Evolutionary conservation across 2,329 filamentous ascomycete species (phyloP).

Genomic region (Exophiala sp.): DNA sequence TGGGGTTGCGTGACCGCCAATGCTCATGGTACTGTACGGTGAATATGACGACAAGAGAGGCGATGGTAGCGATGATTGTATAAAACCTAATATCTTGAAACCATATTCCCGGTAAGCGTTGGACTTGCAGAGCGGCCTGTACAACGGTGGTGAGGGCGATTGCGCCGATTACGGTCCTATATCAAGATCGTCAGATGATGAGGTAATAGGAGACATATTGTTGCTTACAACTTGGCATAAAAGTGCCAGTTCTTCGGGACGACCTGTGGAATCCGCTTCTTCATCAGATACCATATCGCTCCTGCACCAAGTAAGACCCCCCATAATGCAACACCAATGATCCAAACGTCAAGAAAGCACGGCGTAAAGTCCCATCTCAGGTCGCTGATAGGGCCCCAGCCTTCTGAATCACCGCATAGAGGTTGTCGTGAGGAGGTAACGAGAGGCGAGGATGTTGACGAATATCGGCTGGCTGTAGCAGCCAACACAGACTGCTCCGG

Average conservation of each 20-base stretch:
- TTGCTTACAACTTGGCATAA: constrained; percentile 79
- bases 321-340: constrained; percentile 72
- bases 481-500: constrained; percentile 22
- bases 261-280: constrained; percentile 62
- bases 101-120: constrained; percentile 67
- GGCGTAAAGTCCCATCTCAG: constrained; percentile 91
- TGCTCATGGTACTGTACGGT: constrained; percentile 83
- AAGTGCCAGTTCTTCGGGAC: constrained; percentile 87
- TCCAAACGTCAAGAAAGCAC: constrained; percentile 92
- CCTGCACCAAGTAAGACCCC: constrained; percentile 73
- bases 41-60: constrained; percentile 72
- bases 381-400: constrained; percentile 90
- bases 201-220: background rate
- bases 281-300: constrained; percentile 76
- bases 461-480: constrained; percentile 9
- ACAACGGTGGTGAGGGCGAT: constrained; percentile 66
- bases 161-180: constrained; percentile 60
- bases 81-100: constrained; percentile 80
- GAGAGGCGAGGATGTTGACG: background rate
- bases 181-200: constrained; percentile 8
- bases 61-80: constrained; percentile 68
- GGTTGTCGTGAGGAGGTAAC: constrained; percentile 50
- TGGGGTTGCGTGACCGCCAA: constrained; percentile 75
- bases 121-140: constrained; percentile 73
- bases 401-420: constrained; percentile 83